Base-by-base conservation (phyloP, 371 early-diverging fungal genomes). In the Mucor saturninus region DNA sequence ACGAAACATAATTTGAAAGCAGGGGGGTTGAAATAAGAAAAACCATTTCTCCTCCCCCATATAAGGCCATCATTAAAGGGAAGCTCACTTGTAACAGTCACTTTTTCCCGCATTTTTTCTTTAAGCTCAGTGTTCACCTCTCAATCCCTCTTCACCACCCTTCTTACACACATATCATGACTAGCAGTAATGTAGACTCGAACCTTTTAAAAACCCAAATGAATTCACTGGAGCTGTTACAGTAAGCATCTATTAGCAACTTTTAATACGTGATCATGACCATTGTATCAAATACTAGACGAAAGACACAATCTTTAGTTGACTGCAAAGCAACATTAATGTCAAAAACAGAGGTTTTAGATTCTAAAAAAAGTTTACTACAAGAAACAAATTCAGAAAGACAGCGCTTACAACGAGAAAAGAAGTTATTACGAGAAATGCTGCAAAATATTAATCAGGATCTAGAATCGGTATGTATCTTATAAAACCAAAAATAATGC, bases 381-480 rank as follows among this genome's bases (percentile, higher is more conserved):
- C 79, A 82, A 46, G 77, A 82, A 56, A 56, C 73, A 2, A 62
- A 61, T 28, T 53, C 76, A 26, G 76, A 79, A 56, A 75, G 71
- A 38, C 79, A 75, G 30, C 62, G 72, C 9, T 65, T 77, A 10
- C 62, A 62, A 43, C 73, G 74, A 62, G 82, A 82, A 48, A 73
- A 73, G 40, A 64, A 62, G 46, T 30, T 67, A 35, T 21, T 82
- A 15, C 37, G 77, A 49, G 80, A 77, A 49, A 76, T 82, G 79
- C 51, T 82, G 8, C 75, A 79, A 35, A 67, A 51, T 28, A 74
- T 82, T 9, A 77, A 77, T 42, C 68, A 73, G 51, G 82, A 82
- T 58, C 54, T 82, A 29, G 77, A 73, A 6, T 64, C 74, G 11
- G 77, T 75, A 21, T 21, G 21, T 21, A 21, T 21, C 1, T 21